A percentile compares a stretch with the other conserved stretches of the same genome.
These are phyloP conservation scores for Quercus tomentella DNA, from an alignment of 331 rosid species.

Conservation along the genomic window DNA sequence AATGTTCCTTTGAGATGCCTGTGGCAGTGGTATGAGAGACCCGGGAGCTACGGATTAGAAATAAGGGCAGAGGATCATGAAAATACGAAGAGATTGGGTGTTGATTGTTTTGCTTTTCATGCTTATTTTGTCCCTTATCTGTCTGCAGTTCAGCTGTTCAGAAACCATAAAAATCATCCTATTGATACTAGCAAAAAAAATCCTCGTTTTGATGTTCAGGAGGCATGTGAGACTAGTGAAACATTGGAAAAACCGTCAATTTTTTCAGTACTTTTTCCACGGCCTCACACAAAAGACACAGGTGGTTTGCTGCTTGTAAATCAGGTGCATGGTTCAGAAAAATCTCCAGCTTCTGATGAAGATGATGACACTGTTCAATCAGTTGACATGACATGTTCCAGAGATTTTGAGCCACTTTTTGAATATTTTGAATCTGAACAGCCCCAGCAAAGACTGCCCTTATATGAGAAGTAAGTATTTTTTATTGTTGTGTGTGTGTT, in stretches of 20 bases:
- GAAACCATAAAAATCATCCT: constrained; percentile 16
- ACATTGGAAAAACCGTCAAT: constrained; percentile 35
- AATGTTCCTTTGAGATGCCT: constrained; percentile 51
- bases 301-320: constrained; percentile 14
- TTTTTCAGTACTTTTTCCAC: constrained; percentile 43
- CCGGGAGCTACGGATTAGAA: constrained; percentile 79
- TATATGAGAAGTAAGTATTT: constrained; percentile 61
- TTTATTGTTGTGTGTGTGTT: not conserved
- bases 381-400: constrained; percentile 10
- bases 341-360: constrained; percentile 21
- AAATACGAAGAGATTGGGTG: constrained; percentile 34
- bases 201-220: constrained; percentile 26
- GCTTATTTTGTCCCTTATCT: constrained; percentile 80
- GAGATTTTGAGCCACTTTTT: constrained; percentile 62
- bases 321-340: constrained; percentile 21
- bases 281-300: constrained; percentile 25
- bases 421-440: constrained; percentile 83
- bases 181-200: constrained; percentile 5
- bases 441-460: constrained; percentile 74
- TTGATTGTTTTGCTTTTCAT: constrained; percentile 33
- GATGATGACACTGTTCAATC: constrained; percentile 27
- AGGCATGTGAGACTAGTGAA: constrained; percentile 17
- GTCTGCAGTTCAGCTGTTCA: constrained; percentile 75
- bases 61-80: constrained; percentile 52
- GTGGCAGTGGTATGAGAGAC: constrained; percentile 92